A percentile compares a stretch with the other conserved stretches of the same genome.
Evolutionary conservation across 169 alveolate genomes (phyloP).

Genomic region (Amoebophrya sp.): DNA sequence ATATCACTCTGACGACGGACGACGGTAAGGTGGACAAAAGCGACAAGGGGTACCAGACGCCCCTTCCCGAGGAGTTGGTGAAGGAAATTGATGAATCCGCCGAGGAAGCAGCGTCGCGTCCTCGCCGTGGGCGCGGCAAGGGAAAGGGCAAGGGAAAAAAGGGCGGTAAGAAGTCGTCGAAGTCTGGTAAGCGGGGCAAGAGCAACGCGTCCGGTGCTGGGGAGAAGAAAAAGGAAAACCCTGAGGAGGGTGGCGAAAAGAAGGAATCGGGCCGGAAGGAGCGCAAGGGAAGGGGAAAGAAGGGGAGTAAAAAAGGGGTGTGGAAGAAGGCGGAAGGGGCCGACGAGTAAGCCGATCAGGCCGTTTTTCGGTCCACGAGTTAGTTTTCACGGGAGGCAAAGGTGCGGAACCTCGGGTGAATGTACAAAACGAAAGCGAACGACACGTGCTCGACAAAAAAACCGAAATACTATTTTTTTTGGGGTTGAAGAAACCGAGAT

Average conservation of each 20-base stretch:
- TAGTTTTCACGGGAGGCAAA: too few relatives aligned
- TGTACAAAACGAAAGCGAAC: too few relatives aligned
- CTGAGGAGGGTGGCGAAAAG: too few relatives aligned
- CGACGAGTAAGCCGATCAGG: too few relatives aligned
- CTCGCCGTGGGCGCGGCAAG: conserved; percentile 30
- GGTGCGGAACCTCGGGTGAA: too few relatives aligned
- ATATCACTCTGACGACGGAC: conserved; percentile 37
- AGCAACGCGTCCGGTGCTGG: neutral
- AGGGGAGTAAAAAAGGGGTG: neutral
- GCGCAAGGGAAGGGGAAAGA: neutral
- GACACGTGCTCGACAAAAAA: too few relatives aligned
- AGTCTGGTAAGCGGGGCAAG: too few relatives aligned
- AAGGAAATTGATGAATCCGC: conserved; percentile 42
- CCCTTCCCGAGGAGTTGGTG: conserved; percentile 43
- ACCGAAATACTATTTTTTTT: too few relatives aligned
- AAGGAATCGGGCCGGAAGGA: too few relatives aligned
- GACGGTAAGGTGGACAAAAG: conserved; percentile 24
- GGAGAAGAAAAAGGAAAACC: neutral
- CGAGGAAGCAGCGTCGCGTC: too few relatives aligned
- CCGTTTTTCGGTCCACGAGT: too few relatives aligned
- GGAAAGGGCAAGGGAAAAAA: neutral
- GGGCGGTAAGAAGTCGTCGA: neutral
- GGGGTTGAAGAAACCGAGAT: too few relatives aligned
- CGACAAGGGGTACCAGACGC: conserved; percentile 46
- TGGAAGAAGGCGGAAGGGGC: neutral